Base-by-base conservation (phyloP, 495 filamentous ascomycete species). In the Saxophila tyrrhenica region DNA sequence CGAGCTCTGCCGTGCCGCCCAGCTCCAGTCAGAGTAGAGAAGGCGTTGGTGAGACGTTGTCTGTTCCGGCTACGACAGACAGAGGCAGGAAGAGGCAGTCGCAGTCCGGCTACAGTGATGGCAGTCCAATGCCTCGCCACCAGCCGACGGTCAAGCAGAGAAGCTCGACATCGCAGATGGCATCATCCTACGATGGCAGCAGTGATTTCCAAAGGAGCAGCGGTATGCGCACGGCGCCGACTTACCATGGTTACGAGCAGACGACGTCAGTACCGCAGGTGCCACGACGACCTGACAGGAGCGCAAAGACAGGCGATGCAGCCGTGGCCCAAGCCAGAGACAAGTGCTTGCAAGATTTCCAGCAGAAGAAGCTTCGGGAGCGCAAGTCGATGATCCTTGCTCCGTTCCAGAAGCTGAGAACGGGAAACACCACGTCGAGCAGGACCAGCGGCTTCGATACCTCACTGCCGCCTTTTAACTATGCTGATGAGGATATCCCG, bases 361-460 rank as follows among this genome's bases (percentile, higher is more conserved):
- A 69, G 54, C 49, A 55, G 42, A 57, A 62, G 20, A 58, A 60
- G 43, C 55, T 69, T 16, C 50, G 56, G 11, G 52, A 66, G 44
- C 57, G 61, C n/a, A 66, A 62, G 25, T 69, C 67, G 1, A 56
- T 67, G 47, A 62, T 69, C 44, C 47, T 67, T 0, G 63, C 59
- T 2, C 61, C 67, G 2, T 69, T 69, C 57, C 61, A 63, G 53
- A 67, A 66, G 46, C 50, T 59, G 15, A 59, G 25, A 3, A 24
- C 44, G 2, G 43, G 39, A 9, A 47, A 15, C 25, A 29, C 25
- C 1, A 22, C 21, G 10, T 64, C 47, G 54, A 61, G 17, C 16
- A 51, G 54, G 15, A 39, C 24, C 53, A 60, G 54, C 32, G 39
- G 55, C 23, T 61, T 55, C 39, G 60, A 63, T 32, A 64, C 32